Evolutionary conservation across 169 alveolate genomes (phyloP), one percentile per base, ranked within the genome.

Genomic region (Plasmodium gonderi): DNA sequence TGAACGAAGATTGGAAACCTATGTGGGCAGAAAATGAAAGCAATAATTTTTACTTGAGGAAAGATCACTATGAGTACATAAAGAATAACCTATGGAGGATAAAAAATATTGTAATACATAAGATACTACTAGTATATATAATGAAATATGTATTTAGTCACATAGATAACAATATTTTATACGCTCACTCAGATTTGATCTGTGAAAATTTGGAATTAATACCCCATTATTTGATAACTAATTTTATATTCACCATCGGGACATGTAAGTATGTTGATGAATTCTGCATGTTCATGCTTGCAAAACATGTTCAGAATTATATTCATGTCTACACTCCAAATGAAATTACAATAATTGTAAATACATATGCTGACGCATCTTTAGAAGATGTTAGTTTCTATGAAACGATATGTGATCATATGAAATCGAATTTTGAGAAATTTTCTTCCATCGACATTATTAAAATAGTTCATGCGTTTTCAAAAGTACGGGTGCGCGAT

Each of bases 261-360:
- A 87, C 93, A 33, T 87, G 93, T 65, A 87, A 87, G 68, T 67
- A 87, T 42, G 60, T 87, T 23, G 93, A 87, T 45, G 93, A 87
- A 54, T 87, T 87, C 17, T 87, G 93, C 38, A 87, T 87, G 93
- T 87, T 87, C 67, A 87, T 87, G 93, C 67, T 87, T 60, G 93
- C 93, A 14, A 87, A 87, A 42, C 68, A 75, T 75, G 93, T 87
- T 23, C 93, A 87, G 69, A 87, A 87, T 87, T 74, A 87, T 76
- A 67, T 87, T 0, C 51, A 87, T 11, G 29, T 29, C 3, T 87
- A 87, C 11, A 75, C 79, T 0, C 87, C 89, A 5, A 87, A 75
- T 29, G 93, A 87, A 40, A 87, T 87, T 60, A 76, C 68, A 29
- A 60, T 87, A 12, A 87, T 87, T 4, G 93, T 87, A 20, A 87